Conservation (phyloP, 2,329 filamentous ascomycete genomes). For the Talaromyces sp. region DNA sequence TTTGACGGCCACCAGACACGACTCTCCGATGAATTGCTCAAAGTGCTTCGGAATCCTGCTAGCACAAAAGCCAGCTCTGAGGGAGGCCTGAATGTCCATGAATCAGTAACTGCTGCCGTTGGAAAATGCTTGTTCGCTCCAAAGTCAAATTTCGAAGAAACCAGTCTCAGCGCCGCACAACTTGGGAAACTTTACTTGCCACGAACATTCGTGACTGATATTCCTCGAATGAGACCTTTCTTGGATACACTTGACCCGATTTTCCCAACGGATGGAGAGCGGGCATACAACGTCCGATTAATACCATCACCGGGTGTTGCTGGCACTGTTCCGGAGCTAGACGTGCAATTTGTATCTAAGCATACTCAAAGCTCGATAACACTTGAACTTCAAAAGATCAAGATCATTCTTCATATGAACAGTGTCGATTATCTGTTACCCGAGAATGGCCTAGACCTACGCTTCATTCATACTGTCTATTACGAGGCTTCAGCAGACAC, state of each 20-base stretch:
- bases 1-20: constrained; percentile 35
- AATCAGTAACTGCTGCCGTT: constrained; percentile 40
- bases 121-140: constrained; percentile 44
- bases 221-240: constrained; percentile 38
- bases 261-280: constrained; percentile 13
- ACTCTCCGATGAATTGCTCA: constrained; percentile 36
- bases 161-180: constrained; percentile 31
- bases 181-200: constrained; percentile 33
- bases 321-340: constrained; percentile 34
- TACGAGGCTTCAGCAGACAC: constrained; percentile 28
- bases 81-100: constrained; percentile 23
- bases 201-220: constrained; percentile 36
- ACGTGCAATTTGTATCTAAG: constrained; percentile 33
- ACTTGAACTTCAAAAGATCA: constrained; percentile 32
- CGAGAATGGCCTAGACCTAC: constrained; percentile 41
- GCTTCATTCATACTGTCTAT: constrained; percentile 39
- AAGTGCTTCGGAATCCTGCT: constrained; percentile 27
- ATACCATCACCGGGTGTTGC: constrained; percentile 32
- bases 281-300: constrained; percentile 35
- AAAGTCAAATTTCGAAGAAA: constrained; percentile 24
- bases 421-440: constrained; percentile 44
- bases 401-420: constrained; percentile 32
- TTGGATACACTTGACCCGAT: constrained; percentile 29
- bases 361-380: not conserved
- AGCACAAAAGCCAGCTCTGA: not conserved